phyloP scores from a whole-genome alignment of 108 stramenopile species.

The Cyclostephanos invisitatus region DNA sequence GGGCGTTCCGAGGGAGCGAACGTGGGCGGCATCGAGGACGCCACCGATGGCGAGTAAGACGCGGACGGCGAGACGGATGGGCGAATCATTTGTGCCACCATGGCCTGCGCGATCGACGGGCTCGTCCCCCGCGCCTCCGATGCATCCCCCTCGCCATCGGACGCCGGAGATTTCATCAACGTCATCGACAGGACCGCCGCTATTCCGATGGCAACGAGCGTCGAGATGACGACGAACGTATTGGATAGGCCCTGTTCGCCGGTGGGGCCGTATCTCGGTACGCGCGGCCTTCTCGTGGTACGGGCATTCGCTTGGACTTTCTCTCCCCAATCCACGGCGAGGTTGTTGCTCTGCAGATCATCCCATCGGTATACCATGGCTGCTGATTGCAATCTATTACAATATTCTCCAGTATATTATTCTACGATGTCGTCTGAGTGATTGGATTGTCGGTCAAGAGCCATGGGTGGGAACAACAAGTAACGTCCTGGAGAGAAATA shows the following conservation, averaged over 20 bases:
- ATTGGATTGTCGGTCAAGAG: too few relatives aligned
- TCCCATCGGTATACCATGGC: slow-evolving; percentile 39
- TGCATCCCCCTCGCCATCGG: slow-evolving; percentile 1
- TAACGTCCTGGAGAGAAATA: too few relatives aligned
- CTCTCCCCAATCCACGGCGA: slow-evolving; percentile 38
- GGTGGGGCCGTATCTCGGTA: not conserved
- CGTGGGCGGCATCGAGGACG: slow-evolving; percentile 16
- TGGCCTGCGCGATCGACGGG: not conserved
- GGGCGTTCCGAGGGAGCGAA: slow-evolving; percentile 12
- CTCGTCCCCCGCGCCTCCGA: slow-evolving; percentile 1
- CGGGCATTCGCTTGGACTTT: slow-evolving; percentile 1
- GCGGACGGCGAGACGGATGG: slow-evolving; percentile 8
- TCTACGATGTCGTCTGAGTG: too few relatives aligned
- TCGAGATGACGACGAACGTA: slow-evolving; percentile 11
- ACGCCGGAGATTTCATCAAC: slow-evolving; percentile 12
- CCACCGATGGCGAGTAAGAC: not conserved
- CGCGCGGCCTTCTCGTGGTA: slow-evolving; percentile 22
- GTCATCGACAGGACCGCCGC: slow-evolving; percentile 8
- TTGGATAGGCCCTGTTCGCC: slow-evolving; percentile 6
- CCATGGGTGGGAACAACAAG: too few relatives aligned
- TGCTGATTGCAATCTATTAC: not conserved
- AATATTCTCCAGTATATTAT: too few relatives aligned
- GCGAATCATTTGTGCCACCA: not conserved
- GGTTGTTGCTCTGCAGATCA: slow-evolving; percentile 19
- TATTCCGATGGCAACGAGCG: slow-evolving; percentile 14